Evolutionary conservation across 2,329 filamentous ascomycete species (phyloP).

Genomic region (Xylariaceae sp.): DNA sequence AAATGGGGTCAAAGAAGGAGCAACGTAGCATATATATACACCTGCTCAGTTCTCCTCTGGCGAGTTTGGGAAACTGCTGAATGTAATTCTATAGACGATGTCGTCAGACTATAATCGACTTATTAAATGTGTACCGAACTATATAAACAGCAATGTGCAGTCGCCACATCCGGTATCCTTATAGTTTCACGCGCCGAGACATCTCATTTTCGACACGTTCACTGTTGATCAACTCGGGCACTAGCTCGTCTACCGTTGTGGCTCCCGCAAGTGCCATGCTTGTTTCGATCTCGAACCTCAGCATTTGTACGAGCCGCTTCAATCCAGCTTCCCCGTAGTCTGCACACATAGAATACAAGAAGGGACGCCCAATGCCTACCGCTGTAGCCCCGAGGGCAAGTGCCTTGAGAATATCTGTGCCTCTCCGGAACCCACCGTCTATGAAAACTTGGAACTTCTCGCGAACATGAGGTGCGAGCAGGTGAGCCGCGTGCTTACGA

Average conservation of each 20-base stretch:
- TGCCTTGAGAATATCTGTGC: slow-evolving; percentile 54
- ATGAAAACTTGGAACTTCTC: slow-evolving; percentile 50
- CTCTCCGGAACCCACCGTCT: slow-evolving; percentile 52
- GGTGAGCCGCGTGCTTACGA: slow-evolving; percentile 34
- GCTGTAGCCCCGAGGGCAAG: slow-evolving; percentile 52
- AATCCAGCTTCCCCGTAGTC: slow-evolving; percentile 11
- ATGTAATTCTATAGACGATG: no score
- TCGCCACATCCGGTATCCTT: background rate
- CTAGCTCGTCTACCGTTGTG: slow-evolving; percentile 1
- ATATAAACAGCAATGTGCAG: no score
- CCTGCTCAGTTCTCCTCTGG: no score
- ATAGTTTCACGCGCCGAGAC: slow-evolving; percentile 10
- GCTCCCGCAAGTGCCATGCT: slow-evolving; percentile 12
- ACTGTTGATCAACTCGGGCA: slow-evolving; percentile 9
- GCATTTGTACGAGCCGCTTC: slow-evolving; percentile 7
- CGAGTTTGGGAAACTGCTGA: no score
- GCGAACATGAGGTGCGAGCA: slow-evolving; percentile 47
- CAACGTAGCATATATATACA: no score
- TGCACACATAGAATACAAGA: slow-evolving; percentile 35
- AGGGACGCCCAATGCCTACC: slow-evolving; percentile 52
- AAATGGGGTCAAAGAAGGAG: no score
- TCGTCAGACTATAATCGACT: no score
- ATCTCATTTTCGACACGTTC: slow-evolving; percentile 11
- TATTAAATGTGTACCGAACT: no score
- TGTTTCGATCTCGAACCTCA: slow-evolving; percentile 13